Conservation (phyloP, 2,329 filamentous ascomycete species). For the Botrytis paeoniae region DNA sequence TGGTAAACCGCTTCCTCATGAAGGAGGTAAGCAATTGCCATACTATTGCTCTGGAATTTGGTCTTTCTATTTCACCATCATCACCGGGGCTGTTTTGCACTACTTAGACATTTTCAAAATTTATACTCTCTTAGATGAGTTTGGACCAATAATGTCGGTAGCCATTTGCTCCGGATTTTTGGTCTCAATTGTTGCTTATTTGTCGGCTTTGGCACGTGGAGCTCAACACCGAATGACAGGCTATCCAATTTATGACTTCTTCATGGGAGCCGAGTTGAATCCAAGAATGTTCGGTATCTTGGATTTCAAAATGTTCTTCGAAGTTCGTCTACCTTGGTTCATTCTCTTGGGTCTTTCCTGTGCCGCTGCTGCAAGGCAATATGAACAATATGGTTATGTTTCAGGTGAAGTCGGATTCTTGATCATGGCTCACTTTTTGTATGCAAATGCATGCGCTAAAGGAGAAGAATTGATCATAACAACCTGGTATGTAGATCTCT, state of each 20-base stretch:
- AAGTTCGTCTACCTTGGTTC: slow-evolving; percentile 89
- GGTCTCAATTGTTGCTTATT: slow-evolving; percentile 79
- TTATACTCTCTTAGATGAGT: slow-evolving; percentile 91
- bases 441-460: slow-evolving; percentile 89
- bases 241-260: slow-evolving; percentile 78
- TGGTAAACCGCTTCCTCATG: slow-evolving; percentile 82
- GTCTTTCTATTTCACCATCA: slow-evolving; percentile 85
- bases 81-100: slow-evolving; percentile 68
- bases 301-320: slow-evolving; percentile 95
- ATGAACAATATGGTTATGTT: slow-evolving; percentile 81
- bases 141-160: slow-evolving; percentile 87
- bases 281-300: slow-evolving; percentile 79
- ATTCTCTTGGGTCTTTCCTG: slow-evolving; percentile 78
- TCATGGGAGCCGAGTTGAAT: slow-evolving; percentile 86
- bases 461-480: slow-evolving; percentile 87
- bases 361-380: slow-evolving; percentile 76
- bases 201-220: slow-evolving; percentile 77
- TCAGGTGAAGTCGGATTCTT: slow-evolving; percentile 82
- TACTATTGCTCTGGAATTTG: slow-evolving; percentile 93
- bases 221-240: slow-evolving; percentile 91
- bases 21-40: slow-evolving; percentile 77
- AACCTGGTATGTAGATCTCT: slow-evolving; percentile 58
- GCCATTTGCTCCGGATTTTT: slow-evolving; percentile 88
- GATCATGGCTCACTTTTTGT: slow-evolving; percentile 85
- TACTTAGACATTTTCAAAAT: slow-evolving; percentile 81